Percentiles rank a stretch among this genome's conserved stretches.
Conservation (phyloP, 768 basidiomycete genomes). For the Boletus speciosus region DNA sequence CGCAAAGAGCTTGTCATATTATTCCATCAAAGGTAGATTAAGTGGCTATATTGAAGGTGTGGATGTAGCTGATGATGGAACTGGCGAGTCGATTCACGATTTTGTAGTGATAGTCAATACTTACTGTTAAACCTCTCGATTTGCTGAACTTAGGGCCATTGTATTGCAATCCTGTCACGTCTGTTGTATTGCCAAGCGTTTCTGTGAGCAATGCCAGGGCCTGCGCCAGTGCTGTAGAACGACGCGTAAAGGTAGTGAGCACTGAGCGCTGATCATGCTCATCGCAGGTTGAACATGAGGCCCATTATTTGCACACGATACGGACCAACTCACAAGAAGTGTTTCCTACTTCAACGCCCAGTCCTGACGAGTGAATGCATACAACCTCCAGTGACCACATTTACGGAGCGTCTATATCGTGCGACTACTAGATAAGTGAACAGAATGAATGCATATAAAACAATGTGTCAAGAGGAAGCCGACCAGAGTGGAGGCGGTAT, state of each 20-base stretch:
- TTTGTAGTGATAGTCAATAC: conserved; percentile 24
- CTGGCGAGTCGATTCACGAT: conserved; percentile 6
- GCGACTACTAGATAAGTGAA: conserved; percentile 20
- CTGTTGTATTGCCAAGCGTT: background rate
- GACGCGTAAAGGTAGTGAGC: background rate
- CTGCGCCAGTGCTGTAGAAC: background rate
- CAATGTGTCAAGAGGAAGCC: conserved; percentile 7
- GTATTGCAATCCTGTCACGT: background rate
- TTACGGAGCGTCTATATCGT: conserved; percentile 20
- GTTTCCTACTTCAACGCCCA: background rate
- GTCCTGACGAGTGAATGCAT: background rate
- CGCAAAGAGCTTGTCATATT: conserved; percentile 11
- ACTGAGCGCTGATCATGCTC: conserved; percentile 15
- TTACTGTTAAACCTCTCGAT: conserved; percentile 7
- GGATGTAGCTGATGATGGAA: conserved; percentile 37
- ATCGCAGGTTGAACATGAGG: conserved; percentile 37
- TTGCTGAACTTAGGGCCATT: background rate
- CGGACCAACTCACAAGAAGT: background rate
- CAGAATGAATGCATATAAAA: conserved; percentile 12
- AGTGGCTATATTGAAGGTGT: conserved; percentile 52
- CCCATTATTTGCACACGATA: conserved; percentile 10
- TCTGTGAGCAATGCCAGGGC: background rate
- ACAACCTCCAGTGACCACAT: conserved; percentile 4
- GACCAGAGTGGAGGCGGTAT: conserved; percentile 16
- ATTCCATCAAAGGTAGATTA: conserved; percentile 35